These are phyloP conservation scores for Candida sanyiensis DNA, from an alignment of 805 yeast species.

Conservation along the genomic window DNA sequence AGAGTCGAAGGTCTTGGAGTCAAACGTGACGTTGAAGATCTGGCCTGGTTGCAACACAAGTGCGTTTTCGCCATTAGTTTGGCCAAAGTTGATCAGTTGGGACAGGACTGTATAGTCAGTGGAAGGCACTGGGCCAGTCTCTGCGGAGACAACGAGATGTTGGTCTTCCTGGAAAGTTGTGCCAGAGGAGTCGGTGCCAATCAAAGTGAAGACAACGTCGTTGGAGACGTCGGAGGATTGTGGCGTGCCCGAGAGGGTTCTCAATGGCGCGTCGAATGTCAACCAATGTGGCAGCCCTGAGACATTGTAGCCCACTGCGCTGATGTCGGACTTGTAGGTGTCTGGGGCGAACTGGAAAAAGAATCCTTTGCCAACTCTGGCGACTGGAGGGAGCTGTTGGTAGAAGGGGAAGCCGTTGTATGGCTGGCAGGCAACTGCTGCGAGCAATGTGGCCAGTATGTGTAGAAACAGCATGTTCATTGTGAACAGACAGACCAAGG, in stretches of 20 bases:
- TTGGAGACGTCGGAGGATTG: slow-evolving; percentile 37
- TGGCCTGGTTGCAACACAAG: slow-evolving; percentile 69
- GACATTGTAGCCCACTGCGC: slow-evolving; percentile 49
- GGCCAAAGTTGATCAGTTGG: slow-evolving; percentile 59
- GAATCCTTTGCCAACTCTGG: slow-evolving; percentile 59
- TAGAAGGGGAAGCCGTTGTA: slow-evolving; percentile 69
- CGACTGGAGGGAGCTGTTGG: slow-evolving; percentile 85
- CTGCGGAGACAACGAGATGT: slow-evolving; percentile 52
- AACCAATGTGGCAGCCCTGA: slow-evolving; percentile 73
- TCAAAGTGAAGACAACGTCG: slow-evolving; percentile 43
- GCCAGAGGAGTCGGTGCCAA: slow-evolving; percentile 59
- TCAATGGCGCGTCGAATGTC: slow-evolving; percentile 52
- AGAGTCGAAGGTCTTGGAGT: slow-evolving; percentile 53
- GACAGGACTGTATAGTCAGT: slow-evolving; percentile 39
- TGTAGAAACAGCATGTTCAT: too few species aligned
- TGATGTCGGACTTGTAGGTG: slow-evolving; percentile 52
- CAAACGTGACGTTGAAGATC: slow-evolving; percentile 59
- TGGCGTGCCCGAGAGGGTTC: slow-evolving; percentile 70
- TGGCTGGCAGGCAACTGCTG: slow-evolving; percentile 36
- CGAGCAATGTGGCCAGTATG: slow-evolving; percentile 1
- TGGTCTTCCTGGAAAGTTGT: slow-evolving; percentile 42
- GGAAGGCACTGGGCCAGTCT: slow-evolving; percentile 48
- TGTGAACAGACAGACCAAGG: too few species aligned
- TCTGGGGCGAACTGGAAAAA: slow-evolving; percentile 61
- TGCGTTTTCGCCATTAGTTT: slow-evolving; percentile 71